Base-by-base conservation (phyloP, 2,329 filamentous ascomycete genomes). In the Xylaria sp. region DNA sequence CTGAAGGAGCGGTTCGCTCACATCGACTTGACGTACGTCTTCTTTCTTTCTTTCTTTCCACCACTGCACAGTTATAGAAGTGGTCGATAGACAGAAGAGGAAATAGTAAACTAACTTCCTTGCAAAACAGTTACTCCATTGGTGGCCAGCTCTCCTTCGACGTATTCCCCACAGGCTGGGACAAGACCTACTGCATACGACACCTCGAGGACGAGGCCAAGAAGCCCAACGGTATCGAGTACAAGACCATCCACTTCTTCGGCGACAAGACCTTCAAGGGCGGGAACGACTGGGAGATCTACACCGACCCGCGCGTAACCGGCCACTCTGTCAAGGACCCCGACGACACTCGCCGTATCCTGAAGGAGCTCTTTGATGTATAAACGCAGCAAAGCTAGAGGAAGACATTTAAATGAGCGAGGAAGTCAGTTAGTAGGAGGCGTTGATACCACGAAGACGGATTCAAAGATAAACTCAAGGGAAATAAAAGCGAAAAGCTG, bases 131-230 rank as follows among this genome's bases (percentile, higher is more conserved):
- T 51, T 98, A 92, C 86, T 95, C 94, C 72, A 97, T 99, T 77
- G 96, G 96, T 76, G 96, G 96, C 63, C 94, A 98, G 80, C 98
- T 99, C 82, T 98, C 94, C 69, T 99, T 99, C 81, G 96, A 99
- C 80, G 92, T 98, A 77, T 99, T 99, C 88, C 96, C 96, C 73
- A 89, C 86, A 2, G 96, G 96, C 78, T 99, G 96, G 96, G 96
- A 99, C 85, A 99, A 98, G 90, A 97, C 93, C 10, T 99, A 97
- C 87, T 98, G 94, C 84, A 86, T 98, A 74, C 86, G 89, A 76
- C 94, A 98, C 82, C 85, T 98, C 71, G 93, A 96, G 84, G 87
- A 87, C 72, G 94, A 98, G 81, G 90, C 91, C 72, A 84, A 87
- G 83, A 86, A 87, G 80, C 85, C 87, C 50, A 90, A 89, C 77